These are phyloP conservation scores for Penicillium sp. DNA, from an alignment of 2,329 filamentous ascomycete genomes.

Conservation along the genomic window DNA sequence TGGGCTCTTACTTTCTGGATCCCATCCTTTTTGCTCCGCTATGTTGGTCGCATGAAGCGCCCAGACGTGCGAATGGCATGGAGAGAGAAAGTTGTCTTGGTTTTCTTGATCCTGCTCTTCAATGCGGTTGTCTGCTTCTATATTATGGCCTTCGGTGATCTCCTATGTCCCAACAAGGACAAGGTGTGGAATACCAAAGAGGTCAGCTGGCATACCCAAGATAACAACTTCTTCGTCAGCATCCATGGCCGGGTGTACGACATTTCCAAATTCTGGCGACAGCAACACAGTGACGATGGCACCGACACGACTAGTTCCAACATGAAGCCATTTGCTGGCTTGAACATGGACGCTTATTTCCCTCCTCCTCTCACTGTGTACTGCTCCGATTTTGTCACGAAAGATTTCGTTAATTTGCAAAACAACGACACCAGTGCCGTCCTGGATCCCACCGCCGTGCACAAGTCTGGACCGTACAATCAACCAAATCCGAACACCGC, in stretches of 20 bases:
- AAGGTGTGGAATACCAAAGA: slow-evolving; percentile 79
- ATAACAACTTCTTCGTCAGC: slow-evolving; percentile 80
- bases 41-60: slow-evolving; percentile 89
- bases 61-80: slow-evolving; percentile 96
- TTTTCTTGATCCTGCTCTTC: slow-evolving; percentile 74
- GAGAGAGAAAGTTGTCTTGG: slow-evolving; percentile 88
- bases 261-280: slow-evolving; percentile 80
- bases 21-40: slow-evolving; percentile 77
- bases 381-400: slow-evolving; percentile 70
- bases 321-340: slow-evolving; percentile 77
- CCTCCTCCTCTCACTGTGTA: slow-evolving; percentile 70
- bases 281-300: slow-evolving; percentile 74
- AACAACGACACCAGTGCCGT: slow-evolving; percentile 67
- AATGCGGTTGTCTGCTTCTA: slow-evolving; percentile 86
- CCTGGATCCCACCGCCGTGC: slow-evolving; percentile 56
- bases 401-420: slow-evolving; percentile 48
- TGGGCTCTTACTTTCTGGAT: slow-evolving; percentile 94
- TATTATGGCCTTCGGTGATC: slow-evolving; percentile 79
- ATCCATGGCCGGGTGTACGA: slow-evolving; percentile 90
- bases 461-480: slow-evolving; percentile 65
- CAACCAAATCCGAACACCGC: slow-evolving; percentile 57
- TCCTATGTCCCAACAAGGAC: slow-evolving; percentile 87
- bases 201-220: slow-evolving; percentile 67
- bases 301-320: slow-evolving; percentile 58
- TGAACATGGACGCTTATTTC: slow-evolving; percentile 83